These are phyloP conservation scores for Hypoxylon sp. DNA, from an alignment of 2,329 filamentous ascomycete species.

Conservation along the genomic window DNA sequence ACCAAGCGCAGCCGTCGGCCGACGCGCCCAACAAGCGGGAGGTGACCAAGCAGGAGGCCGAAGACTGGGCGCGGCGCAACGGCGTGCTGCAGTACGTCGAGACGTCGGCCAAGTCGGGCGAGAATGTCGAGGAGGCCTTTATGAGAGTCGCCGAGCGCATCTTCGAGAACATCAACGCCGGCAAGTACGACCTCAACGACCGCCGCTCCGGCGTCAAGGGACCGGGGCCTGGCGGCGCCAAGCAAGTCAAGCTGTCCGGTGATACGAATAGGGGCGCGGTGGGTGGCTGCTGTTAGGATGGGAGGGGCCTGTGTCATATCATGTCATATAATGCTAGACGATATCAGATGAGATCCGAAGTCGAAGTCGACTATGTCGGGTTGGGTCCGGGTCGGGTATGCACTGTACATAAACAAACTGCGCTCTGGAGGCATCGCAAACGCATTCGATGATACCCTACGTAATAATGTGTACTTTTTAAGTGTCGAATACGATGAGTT, in stretches of 20 bases:
- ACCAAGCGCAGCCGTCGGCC: constrained; percentile 72
- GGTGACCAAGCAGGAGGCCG: constrained; percentile 85
- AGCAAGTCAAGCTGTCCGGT: constrained; percentile 64
- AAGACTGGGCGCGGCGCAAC: constrained; percentile 89
- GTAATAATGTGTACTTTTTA: constrained; percentile 47
- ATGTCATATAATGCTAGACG: constrained; percentile 1
- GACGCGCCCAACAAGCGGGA: constrained; percentile 73
- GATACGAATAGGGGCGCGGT: constrained; percentile 59
- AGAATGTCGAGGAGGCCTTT: constrained; percentile 94
- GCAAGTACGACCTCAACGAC: constrained; percentile 94
- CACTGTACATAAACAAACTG: constrained; percentile 47
- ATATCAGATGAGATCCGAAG: constrained; percentile 6
- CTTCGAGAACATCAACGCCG: constrained; percentile 96
- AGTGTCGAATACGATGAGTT: constrained; percentile 16
- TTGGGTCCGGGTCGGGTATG: constrained; percentile 15
- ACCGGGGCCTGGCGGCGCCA: constrained; percentile 65
- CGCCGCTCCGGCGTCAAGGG: constrained; percentile 92
- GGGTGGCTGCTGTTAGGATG: constrained; percentile 65
- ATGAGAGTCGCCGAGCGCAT: constrained; percentile 94
- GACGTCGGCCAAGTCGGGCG: constrained; percentile 94
- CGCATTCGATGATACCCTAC: constrained; percentile 52
- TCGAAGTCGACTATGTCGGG: constrained; percentile 6
- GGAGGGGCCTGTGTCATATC: constrained; percentile 2
- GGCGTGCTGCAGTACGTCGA: constrained; percentile 94
- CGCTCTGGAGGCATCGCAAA: constrained; percentile 43